Percentiles rank a stretch among this genome's conserved stretches.
Conservation (phyloP, 352 stramenopile genomes). For the Phytophthora litchii region DNA sequence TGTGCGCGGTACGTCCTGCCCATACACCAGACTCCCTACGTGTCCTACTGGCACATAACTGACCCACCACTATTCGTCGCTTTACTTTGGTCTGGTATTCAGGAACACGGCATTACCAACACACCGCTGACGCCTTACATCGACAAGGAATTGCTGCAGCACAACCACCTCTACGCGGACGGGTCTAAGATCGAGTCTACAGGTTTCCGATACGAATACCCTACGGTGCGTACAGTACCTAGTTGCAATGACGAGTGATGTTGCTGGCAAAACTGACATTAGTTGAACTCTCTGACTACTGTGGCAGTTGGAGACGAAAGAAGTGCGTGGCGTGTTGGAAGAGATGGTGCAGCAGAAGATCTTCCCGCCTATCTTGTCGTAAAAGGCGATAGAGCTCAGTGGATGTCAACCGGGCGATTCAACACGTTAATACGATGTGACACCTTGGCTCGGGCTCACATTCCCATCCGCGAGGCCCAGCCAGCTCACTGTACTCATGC, state of each 20-base stretch:
- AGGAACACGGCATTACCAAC: slow-evolving; percentile 83
- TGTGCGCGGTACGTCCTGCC: slow-evolving; percentile 55
- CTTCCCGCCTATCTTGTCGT: slow-evolving; percentile 76
- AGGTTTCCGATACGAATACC: slow-evolving; percentile 78
- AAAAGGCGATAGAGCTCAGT: slow-evolving; percentile 3
- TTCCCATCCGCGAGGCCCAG: slow-evolving; percentile 11
- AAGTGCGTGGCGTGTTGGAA: slow-evolving; percentile 67
- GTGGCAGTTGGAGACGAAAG: slow-evolving; percentile 56
- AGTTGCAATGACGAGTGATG: slow-evolving; percentile 1
- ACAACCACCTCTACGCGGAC: slow-evolving; percentile 83
- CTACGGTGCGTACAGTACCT: slow-evolving; percentile 66
- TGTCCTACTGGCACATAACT: neutral
- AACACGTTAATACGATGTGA: slow-evolving; percentile 24
- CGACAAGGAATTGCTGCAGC: slow-evolving; percentile 86
- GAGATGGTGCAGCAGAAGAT: slow-evolving; percentile 83
- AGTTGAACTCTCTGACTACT: slow-evolving; percentile 20
- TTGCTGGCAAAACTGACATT: slow-evolving; percentile 9
- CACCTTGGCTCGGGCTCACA: slow-evolving; percentile 17
- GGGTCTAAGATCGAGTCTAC: slow-evolving; percentile 81
- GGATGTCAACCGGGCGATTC: slow-evolving; percentile 11
- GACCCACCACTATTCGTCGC: slow-evolving; percentile 19
- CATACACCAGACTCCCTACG: slow-evolving; percentile 4
- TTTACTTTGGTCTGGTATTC: slow-evolving; percentile 8
- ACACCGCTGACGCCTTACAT: slow-evolving; percentile 89
- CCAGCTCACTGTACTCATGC: slow-evolving; percentile 13